phyloP scores from a whole-genome alignment of 129 eudicot species.

The Daucus carota region DNA sequence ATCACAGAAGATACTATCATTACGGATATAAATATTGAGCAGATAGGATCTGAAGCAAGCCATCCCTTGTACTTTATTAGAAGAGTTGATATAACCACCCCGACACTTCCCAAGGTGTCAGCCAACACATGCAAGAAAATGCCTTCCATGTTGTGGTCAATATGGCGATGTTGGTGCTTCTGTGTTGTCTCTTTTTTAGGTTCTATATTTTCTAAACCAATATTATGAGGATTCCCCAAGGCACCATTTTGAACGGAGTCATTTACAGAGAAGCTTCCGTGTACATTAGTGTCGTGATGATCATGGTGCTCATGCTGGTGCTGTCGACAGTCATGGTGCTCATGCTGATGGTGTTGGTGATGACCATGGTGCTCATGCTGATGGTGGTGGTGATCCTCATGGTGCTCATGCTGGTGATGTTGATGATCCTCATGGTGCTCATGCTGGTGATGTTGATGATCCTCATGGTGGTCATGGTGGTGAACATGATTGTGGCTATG shows the following conservation, averaged over 20 bases:
- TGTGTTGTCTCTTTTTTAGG: constrained; percentile 4
- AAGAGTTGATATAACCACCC: constrained; percentile 62
- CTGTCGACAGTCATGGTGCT: constrained; percentile 12
- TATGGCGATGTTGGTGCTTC: constrained; percentile 49
- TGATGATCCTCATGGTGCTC: constrained; percentile 9
- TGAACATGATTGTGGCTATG: constrained; percentile 11
- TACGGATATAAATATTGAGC: constrained; percentile 80
- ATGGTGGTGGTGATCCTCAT: constrained; percentile 15
- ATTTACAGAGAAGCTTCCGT: not conserved
- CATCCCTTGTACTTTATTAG: constrained; percentile 90
- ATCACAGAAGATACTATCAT: constrained; percentile 80
- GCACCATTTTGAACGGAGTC: constrained; percentile 6
- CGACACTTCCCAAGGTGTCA: constrained; percentile 97
- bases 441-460: constrained; percentile 16
- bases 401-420: constrained; percentile 18
- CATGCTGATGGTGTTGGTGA: constrained; percentile 13
- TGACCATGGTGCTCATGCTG: constrained; percentile 10
- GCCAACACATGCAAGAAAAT: constrained; percentile 95
- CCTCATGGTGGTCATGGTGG: constrained; percentile 15
- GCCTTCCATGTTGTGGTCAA: constrained; percentile 99
- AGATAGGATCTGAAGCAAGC: constrained; percentile 92
- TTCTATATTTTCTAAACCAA: not conserved
- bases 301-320: constrained; percentile 14
- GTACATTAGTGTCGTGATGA: constrained; percentile 12
- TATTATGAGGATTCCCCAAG: constrained; percentile 6